Conservation (phyloP, 2,329 filamentous ascomycete species). For the Neonectria faginata region DNA sequence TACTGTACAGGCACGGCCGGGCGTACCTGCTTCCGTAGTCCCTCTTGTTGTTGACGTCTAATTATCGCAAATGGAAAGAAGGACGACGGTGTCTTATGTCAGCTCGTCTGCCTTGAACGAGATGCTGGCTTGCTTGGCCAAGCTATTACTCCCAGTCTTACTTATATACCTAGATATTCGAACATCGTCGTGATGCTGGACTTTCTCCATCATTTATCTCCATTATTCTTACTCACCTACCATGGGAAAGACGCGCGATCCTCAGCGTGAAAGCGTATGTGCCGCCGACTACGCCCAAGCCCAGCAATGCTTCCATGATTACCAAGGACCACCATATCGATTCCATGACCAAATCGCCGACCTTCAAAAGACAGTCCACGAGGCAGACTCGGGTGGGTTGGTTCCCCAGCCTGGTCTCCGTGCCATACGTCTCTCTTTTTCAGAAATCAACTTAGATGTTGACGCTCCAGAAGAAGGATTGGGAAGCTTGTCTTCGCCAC, state of each 20-base stretch:
- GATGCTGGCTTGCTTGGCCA: not conserved
- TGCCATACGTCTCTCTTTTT: slow-evolving; percentile 30
- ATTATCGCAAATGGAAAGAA: not conserved
- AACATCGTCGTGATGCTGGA: not conserved
- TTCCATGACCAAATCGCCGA: slow-evolving; percentile 39
- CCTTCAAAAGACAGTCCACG: slow-evolving; percentile 33
- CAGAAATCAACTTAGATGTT: slow-evolving; percentile 26
- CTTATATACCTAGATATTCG: not conserved
- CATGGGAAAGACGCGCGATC: not conserved
- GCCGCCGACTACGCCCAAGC: slow-evolving; percentile 45
- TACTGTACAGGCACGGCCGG: not conserved
- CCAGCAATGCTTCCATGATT: slow-evolving; percentile 45
- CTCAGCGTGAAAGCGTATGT: slow-evolving; percentile 15
- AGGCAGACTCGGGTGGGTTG: slow-evolving; percentile 30
- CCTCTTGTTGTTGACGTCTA: not conserved
- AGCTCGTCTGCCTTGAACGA: not conserved
- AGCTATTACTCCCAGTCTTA: not conserved
- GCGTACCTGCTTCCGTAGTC: not conserved
- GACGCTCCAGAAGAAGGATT: not conserved
- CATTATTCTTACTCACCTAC: not conserved
- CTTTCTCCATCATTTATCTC: not conserved
- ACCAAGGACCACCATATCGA: slow-evolving; percentile 44
- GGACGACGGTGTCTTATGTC: not conserved
- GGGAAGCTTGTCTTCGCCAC: not conserved
- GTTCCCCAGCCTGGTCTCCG: slow-evolving; percentile 40